Evolutionary conservation across 1,139 yeast genomes (phyloP), one percentile per base, ranked within the genome.

Genomic region (Maudiozyma humilis): DNA sequence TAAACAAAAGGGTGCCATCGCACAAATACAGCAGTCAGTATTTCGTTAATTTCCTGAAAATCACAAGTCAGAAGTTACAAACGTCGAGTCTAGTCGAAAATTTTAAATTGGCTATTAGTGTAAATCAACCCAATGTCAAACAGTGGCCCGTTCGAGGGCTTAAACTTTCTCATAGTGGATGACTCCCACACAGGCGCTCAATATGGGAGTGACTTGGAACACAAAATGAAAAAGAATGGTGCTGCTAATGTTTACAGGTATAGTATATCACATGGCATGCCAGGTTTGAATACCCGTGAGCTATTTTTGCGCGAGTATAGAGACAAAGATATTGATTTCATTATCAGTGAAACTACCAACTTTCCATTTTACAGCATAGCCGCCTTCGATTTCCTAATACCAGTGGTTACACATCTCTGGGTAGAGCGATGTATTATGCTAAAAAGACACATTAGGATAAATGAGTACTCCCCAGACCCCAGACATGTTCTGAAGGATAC

Each of bases 321-420:
- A 4, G 27, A 36, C 18, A 33, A 57, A 49, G 40, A 39, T 29
- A 41, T 68, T 62, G 51, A 72, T 15, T 83, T 80, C 49, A 73
- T 85, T 10, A 70, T 85, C 6, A 66, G 86, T n/a, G 67, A 69
- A 30, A 65, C 73, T 4, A 60, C 69, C 3, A 70, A 75, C 25
- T 83, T 82, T 51, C 72, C 75, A 6, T 79, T 79, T 36, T 82
- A 79, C 54, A 59, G 60, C 4, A 60, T 65, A 14, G 62, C 60
- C 2, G 73, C 82, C 2, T 69, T 68, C 38, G 70, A 70, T 16
- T 64, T 74, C 30, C 69, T 83, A 76, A 71, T 85, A 14, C 91
- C 95, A 0, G 76, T 85, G 1, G 82, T 86, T 1, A 73, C 76
- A 0, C 71, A 80, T 0, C 64, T 68, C 2, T 88, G 95, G 91